phyloP scores from a whole-genome alignment of 345 rosid genomes.

The Euphorbia lathyris region DNA sequence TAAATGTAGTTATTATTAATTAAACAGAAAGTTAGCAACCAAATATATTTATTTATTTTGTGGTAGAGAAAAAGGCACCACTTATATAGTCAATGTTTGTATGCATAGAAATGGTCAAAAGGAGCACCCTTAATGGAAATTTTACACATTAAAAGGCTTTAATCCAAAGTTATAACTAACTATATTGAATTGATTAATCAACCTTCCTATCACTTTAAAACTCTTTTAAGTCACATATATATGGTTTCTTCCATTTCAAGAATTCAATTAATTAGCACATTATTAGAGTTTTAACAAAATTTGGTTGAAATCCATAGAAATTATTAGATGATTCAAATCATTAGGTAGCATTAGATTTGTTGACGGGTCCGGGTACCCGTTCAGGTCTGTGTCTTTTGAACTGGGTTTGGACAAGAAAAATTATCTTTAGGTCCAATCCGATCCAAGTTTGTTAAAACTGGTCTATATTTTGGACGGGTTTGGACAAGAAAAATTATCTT shows the following conservation, averaged over 20 bases:
- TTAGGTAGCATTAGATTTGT: neutral
- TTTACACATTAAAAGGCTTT: neutral
- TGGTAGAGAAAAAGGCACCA: neutral
- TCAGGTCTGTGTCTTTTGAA: too few species aligned
- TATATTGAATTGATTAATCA: neutral
- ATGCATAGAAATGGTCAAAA: neutral
- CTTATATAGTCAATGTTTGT: neutral
- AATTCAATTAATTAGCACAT: neutral
- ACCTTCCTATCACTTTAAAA: neutral
- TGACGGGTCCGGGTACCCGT: too few species aligned
- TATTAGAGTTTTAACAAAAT: slow-evolving; percentile 4
- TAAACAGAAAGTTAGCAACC: neutral
- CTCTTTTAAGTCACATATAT: neutral
- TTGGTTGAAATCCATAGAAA: neutral
- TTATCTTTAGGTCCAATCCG: too few species aligned
- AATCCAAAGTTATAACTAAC: neutral
- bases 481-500: too few species aligned
- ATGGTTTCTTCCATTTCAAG: neutral
- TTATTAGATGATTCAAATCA: neutral
- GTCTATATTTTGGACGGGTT: too few species aligned
- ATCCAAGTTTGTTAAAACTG: too few species aligned
- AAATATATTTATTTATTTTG: neutral
- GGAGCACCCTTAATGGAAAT: neutral
- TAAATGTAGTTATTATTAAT: neutral
- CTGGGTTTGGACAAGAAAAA: too few species aligned